Evolutionary conservation across 768 basidiomycete genomes (phyloP).

Genomic region (Boletales sp.): DNA sequence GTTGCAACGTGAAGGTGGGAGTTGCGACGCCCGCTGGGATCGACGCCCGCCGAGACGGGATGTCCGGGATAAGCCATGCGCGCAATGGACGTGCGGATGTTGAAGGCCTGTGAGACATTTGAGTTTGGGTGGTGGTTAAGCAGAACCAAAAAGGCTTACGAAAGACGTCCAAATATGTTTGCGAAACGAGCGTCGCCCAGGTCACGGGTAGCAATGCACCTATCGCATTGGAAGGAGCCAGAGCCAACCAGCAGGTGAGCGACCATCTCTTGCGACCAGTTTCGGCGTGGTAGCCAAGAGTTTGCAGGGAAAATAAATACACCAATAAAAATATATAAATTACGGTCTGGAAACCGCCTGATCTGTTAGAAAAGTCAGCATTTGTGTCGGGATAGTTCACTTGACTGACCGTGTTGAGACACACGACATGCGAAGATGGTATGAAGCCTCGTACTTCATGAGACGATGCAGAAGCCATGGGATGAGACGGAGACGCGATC

Average conservation of each 20-base stretch:
- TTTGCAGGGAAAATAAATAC: constrained; percentile 4
- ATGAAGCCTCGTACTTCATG: not conserved
- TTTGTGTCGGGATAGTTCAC: no score
- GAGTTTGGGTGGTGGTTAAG: not conserved
- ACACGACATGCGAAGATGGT: not conserved
- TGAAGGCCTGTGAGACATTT: constrained; percentile 52
- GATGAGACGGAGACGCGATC: not conserved
- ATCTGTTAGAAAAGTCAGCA: not conserved
- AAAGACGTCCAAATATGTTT: constrained; percentile 28
- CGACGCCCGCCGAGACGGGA: not conserved
- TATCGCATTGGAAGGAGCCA: no score
- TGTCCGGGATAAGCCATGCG: constrained; percentile 40
- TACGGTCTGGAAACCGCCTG: no score
- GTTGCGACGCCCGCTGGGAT: not conserved
- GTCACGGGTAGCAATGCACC: not conserved
- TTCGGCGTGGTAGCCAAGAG: not conserved
- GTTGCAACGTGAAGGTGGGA: not conserved
- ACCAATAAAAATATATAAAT: constrained; percentile 10
- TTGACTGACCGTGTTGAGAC: not conserved
- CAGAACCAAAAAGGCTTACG: constrained; percentile 16
- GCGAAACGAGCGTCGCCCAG: constrained; percentile 6
- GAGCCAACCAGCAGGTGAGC: not conserved
- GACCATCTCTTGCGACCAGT: not conserved
- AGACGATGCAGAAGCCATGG: not conserved
- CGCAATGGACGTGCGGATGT: constrained; percentile 72